Evolutionary conservation across 805 yeast species (phyloP).

Genomic region (Candida quercuum): DNA sequence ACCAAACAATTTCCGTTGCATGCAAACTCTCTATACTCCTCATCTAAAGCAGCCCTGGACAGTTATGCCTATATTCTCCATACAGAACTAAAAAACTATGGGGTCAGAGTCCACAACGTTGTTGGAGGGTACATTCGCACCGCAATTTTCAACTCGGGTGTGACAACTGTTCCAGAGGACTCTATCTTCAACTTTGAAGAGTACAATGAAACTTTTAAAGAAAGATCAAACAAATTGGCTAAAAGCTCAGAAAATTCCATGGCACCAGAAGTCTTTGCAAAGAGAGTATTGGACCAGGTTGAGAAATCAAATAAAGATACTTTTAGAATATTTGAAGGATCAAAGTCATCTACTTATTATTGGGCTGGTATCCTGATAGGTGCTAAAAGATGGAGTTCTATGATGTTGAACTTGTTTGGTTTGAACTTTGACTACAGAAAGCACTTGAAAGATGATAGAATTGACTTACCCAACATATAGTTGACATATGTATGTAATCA

Average conservation of each 20-base stretch:
- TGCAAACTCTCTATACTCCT: conserved; percentile 30
- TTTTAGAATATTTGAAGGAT: conserved; percentile 19
- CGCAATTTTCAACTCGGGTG: conserved; percentile 20
- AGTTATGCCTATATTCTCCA: conserved; percentile 33
- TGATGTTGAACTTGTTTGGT: conserved; percentile 15
- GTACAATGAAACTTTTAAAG: conserved; percentile 11
- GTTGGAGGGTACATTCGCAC: conserved; percentile 39
- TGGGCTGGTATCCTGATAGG: conserved; percentile 5
- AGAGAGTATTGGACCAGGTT: conserved; percentile 32
- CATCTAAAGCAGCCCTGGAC: conserved; percentile 40
- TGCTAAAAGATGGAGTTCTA: conserved; percentile 9
- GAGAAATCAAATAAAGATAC: conserved; percentile 13
- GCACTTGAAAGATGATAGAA: conserved; percentile 11
- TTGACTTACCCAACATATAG: background rate
- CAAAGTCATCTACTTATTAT: conserved; percentile 10
- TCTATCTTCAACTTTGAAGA: conserved; percentile 19
- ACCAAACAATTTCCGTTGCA: conserved; percentile 33
- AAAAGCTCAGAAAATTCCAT: conserved; percentile 15
- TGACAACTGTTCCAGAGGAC: conserved; percentile 7
- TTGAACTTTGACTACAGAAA: conserved; percentile 20
- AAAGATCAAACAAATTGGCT: conserved; percentile 5
- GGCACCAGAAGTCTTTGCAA: conserved; percentile 35
- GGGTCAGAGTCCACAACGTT: conserved; percentile 35
- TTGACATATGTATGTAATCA: too few relatives aligned
- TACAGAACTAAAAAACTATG: conserved; percentile 35